Conservation (phyloP, 371 early-diverging fungal species). For the Conidiobolus incongruus region DNA sequence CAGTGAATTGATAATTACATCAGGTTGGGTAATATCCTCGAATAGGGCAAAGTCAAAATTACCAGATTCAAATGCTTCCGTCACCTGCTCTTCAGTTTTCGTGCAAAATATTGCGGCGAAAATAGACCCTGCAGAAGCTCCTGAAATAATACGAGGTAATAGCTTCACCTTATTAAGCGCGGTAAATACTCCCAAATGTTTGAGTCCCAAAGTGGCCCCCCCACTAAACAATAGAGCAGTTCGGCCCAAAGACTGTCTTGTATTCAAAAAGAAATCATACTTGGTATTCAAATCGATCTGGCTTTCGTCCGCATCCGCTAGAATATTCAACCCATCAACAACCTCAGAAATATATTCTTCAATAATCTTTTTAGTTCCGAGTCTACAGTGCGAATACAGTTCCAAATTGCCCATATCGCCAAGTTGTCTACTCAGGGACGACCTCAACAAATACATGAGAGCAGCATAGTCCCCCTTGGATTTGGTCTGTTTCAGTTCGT, state of each 20-base stretch:
- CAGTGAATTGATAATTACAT: slow-evolving; percentile 15
- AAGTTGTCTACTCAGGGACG: slow-evolving; percentile 50
- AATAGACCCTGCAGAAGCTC: slow-evolving; percentile 73
- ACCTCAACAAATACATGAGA: slow-evolving; percentile 51
- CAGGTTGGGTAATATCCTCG: slow-evolving; percentile 14
- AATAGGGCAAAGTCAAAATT: slow-evolving; percentile 17
- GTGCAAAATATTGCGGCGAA: slow-evolving; percentile 72
- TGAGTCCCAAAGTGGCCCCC: slow-evolving; percentile 64
- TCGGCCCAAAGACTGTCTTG: slow-evolving; percentile 66
- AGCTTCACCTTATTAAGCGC: slow-evolving; percentile 38
- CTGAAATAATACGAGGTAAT: slow-evolving; percentile 71
- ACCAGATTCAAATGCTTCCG: slow-evolving; percentile 6
- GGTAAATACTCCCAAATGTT: slow-evolving; percentile 65
- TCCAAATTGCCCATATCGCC: slow-evolving; percentile 64
- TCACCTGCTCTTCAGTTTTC: slow-evolving; percentile 54
- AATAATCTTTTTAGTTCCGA: slow-evolving; percentile 59
- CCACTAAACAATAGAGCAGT: slow-evolving; percentile 76
- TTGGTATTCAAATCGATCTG: slow-evolving; percentile 14
- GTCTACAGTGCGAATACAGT: slow-evolving; percentile 44
- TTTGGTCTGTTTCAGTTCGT: slow-evolving; percentile 27
- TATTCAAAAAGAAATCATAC: slow-evolving; percentile 61
- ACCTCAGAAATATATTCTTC: slow-evolving; percentile 67
- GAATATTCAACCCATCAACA: slow-evolving; percentile 36
- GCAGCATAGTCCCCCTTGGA: slow-evolving; percentile 22
- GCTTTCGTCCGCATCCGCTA: slow-evolving; percentile 27